Base-by-base conservation (phyloP, 495 filamentous ascomycete species). In the Tuber umbilicatum region DNA sequence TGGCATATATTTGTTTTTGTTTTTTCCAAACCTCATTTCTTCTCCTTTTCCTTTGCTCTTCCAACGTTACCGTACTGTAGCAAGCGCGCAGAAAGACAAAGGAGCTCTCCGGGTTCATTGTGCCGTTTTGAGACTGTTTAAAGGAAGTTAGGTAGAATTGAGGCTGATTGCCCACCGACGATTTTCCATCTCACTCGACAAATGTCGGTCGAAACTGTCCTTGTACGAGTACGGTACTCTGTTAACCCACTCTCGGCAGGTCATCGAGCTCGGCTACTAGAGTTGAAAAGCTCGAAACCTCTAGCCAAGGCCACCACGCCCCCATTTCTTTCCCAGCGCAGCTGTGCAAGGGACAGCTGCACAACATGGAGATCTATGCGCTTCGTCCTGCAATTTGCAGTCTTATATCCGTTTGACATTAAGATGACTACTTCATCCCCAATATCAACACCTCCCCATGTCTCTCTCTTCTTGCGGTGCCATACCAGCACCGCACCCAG, bases 361-460 rank as follows among this genome's bases (percentile, higher is more conserved):
- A 78, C 75, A 78, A 69, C 76, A 78, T 78, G 76, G 75, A 78
- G 76, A 78, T 79, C 77, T 78, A 78, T 78, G 76, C 76, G 70
- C 75, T 78, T 74, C 75, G 72, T 78, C 77, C 77, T 79, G 77
- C 50, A 79, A 79, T 79, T 79, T 78, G 71, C 43, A 35, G 55
- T 64, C 55, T 35, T 64, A 31, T 60, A 35, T 14, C 55, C 27
- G 55, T 64, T 64, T 64, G 55, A 35, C 55, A 64, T 64, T 64
- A 64, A 64, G 27, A 64, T 64, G 55, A 64, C 55, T 27, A 6
- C 55, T 35, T 64, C 55, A 35, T 64, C 27, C 55, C 55, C 27
- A 64, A 35, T 64, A 64, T 64, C 55, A 64, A 64, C 27, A 64
- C 14, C 27, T 60, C 12, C 50, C 27, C 16, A 17, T 17, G 55